Evolutionary conservation across 176 grass and related monocot species (phyloP).

Genomic region (Ananas comosus): DNA sequence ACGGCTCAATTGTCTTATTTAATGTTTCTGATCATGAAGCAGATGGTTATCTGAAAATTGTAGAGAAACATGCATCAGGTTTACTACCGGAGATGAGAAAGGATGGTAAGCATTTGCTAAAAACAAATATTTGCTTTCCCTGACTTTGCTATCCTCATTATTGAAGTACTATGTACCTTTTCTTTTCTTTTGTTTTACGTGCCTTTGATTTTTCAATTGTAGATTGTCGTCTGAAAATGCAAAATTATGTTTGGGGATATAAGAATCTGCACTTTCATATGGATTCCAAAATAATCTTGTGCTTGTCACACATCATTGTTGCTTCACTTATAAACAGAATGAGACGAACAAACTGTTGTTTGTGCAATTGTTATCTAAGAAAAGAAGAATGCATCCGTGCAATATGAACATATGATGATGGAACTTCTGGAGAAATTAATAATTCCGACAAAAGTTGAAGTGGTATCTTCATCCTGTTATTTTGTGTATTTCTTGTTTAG

Average conservation of each 20-base stretch:
- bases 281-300: background rate
- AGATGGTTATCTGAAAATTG: constrained; percentile 94
- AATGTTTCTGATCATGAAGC: constrained; percentile 95
- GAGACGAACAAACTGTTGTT: background rate
- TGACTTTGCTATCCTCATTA: background rate
- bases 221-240: background rate
- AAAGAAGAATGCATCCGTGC: background rate
- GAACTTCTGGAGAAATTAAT: background rate
- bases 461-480: too few relatives aligned
- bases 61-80: constrained; percentile 82
- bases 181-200: background rate
- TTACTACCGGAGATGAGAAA: constrained; percentile 96
- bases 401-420: background rate
- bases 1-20: constrained; percentile 88
- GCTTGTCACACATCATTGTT: background rate
- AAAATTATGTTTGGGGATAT: too few relatives aligned
- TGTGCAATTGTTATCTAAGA: background rate
- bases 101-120: constrained; percentile 52
- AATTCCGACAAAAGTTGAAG: too few relatives aligned
- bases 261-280: background rate
- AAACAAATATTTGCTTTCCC: background rate
- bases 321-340: background rate
- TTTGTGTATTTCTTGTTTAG: too few relatives aligned
- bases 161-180: background rate
- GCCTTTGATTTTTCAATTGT: background rate